Base-by-base conservation (phyloP, 2,329 filamentous ascomycete species). In the Sclerotinia subarctica region DNA sequence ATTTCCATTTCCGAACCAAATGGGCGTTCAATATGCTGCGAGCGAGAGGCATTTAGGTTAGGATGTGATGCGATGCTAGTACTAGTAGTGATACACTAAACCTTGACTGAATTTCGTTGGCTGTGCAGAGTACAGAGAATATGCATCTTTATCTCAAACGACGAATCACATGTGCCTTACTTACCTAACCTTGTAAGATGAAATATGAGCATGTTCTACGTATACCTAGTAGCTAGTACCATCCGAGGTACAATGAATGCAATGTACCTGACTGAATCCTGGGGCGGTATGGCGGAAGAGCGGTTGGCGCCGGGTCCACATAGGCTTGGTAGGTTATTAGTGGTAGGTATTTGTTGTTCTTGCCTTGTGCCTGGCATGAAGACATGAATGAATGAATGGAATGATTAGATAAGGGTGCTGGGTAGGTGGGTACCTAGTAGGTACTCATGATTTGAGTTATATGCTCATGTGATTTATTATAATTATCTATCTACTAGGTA, bases 281-380 rank as follows among this genome's bases (percentile, higher is more conserved):
- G 66, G 57, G 66, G 51, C 60, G 46, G 24, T 58, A 68, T 64
- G 49, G 66, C 66, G 64, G 24, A 68, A 68, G 64, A 58, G 66
- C 66, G 64, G 54, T 57, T 57, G 54, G 54, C 54, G 54, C 32
- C 54, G 54, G 54, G 35, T 57, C 54, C 35, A 57, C 54, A 57
- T 11, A 42, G 38, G 19, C 32, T n/a, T 10, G 32, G 32, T 35
- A 35, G 32, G 32, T 35, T n/a, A n/a, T n/a, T n/a, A n/a, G n/a
- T 10, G 32, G 32, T 35, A 35, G 32, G 32, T 35, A 10, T 35
- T 35, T 35, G 35, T 35, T 57, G 32, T 57, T 57, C 10, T n/a
- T 11, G 32, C 21, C 29, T 24, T 57, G 53, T 57, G 53, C 53
- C 53, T 57, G 53, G 35, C 32, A 56, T 17, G 29, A n/a, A n/a